Evolutionary conservation across 129 eudicot genomes (phyloP), one percentile per base, ranked within the genome.

Genomic region (Ambrosia artemisiifolia): DNA sequence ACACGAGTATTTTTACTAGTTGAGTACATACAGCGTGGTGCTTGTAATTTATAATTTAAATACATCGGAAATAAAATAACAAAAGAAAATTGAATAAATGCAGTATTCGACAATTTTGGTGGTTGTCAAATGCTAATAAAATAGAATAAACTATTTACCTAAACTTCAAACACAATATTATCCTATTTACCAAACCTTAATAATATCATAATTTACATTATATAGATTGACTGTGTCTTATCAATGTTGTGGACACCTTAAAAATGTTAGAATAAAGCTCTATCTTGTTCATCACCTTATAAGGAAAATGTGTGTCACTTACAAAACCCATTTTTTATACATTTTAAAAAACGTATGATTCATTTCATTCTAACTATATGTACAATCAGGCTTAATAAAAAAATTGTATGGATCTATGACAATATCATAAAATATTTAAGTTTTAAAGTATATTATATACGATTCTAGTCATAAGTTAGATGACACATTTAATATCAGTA

Each of bases 51-150:
- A 10, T 40, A 40, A 40, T 7, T 53, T n/a, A 53, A 17, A 51
- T 0, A 53, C 0, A n/a, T 51, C 12, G 9, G 10, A 54, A 20
- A 20, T 7, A 56, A 12, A 19, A 56, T 12, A 34, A 4, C 2
- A 30, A 7, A 63, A 63, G 12, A 63, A 36, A 6, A 38, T n/a
- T 63, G 12, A 49, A 3, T 12, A n/a, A 46, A 42, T 19, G 11
- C 7, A 20, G 76, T 72, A 47, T 72, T 28, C 33, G 30, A 73
- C 28, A 48, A 63, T 62, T 49, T 63, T 63, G 78, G 63, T 74
- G 51, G 78, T 63, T 74, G 63, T 35, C 78, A 47, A 74, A 63
- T 74, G 78, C 17, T 51, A 62, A 74, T 74, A 48, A 20, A 63
- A 49, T 74, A 63, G 63, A 63, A 63, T 74, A 63, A 73, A 32